Percentiles rank a stretch among this genome's conserved stretches.
Evolutionary conservation across 306 rosid genomes (phyloP).

Genomic region (Cyclanthera cordifolia): DNA sequence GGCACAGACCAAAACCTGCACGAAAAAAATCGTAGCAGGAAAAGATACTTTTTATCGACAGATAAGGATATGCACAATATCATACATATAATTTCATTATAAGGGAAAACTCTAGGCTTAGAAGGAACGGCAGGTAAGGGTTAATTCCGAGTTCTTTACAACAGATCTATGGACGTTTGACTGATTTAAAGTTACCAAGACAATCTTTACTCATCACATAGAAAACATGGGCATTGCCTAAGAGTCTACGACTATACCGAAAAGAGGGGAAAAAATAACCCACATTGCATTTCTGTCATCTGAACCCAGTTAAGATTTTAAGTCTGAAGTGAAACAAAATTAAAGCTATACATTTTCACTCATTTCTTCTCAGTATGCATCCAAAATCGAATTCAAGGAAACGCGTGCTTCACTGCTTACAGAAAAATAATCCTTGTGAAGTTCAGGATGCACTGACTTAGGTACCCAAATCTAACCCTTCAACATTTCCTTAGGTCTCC

Average conservation of each 20-base stretch:
- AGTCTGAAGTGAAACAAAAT: neutral
- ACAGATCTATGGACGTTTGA: neutral
- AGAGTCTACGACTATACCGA: neutral
- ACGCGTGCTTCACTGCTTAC: too few relatives aligned
- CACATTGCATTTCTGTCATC: neutral
- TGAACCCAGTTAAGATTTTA: neutral
- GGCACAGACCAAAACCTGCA: slow-evolving; percentile 32
- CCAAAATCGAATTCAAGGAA: too few relatives aligned
- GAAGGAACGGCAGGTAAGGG: too few relatives aligned
- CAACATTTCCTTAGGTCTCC: neutral
- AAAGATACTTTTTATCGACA: neutral
- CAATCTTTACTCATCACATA: neutral
- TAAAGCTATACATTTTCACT: neutral
- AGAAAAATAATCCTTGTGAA: too few relatives aligned
- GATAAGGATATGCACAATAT: neutral
- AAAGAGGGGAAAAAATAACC: neutral
- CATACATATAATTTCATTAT: neutral
- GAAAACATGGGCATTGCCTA: neutral
- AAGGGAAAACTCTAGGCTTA: too few relatives aligned
- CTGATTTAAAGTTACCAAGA: neutral
- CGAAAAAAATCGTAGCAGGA: neutral
- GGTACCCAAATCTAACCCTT: neutral
- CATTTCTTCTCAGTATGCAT: too few relatives aligned
- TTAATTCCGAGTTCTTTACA: neutral
- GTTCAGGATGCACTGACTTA: neutral